phyloP scores from a whole-genome alignment of 176 grass and related monocot species.

The Elymus sibiricus region DNA sequence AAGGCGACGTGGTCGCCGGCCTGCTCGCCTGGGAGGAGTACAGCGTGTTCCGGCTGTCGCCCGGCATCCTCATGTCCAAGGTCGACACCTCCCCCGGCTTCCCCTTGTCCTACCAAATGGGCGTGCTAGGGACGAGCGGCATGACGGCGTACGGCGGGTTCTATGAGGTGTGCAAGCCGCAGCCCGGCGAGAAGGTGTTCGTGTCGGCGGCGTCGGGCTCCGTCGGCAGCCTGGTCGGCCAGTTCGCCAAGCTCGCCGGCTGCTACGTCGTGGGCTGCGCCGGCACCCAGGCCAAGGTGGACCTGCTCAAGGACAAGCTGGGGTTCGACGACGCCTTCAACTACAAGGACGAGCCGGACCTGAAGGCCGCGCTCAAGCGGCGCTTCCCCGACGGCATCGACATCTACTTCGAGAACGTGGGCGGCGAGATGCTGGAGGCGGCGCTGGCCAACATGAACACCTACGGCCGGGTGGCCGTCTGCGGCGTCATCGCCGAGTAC shows the following conservation, averaged over 20 bases:
- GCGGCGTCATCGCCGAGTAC: constrained; percentile 60
- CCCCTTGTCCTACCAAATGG: constrained; percentile 29
- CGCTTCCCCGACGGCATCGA: constrained; percentile 59
- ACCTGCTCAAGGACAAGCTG: constrained; percentile 45
- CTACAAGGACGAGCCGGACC: constrained; percentile 58
- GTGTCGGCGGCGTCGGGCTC: constrained; percentile 60
- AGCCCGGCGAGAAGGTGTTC: constrained; percentile 36
- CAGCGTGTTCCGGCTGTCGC: constrained; percentile 33
- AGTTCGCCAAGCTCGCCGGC: constrained; percentile 60
- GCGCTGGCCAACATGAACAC: constrained; percentile 60
- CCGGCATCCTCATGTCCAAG: constrained; percentile 8
- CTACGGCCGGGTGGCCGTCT: constrained; percentile 44
- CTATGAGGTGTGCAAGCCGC: constrained; percentile 5
- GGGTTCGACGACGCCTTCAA: constrained; percentile 69
- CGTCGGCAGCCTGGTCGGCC: constrained; percentile 57
- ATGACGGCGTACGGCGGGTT: constrained; percentile 32
- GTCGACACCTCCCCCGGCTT: not conserved
- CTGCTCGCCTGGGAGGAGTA: constrained; percentile 62
- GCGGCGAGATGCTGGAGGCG: constrained; percentile 47
- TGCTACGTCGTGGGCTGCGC: constrained; percentile 67
- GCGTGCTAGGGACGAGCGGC: constrained; percentile 31
- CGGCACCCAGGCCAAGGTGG: constrained; percentile 33
- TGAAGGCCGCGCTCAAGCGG: constrained; percentile 40
- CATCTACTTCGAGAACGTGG: constrained; percentile 55
- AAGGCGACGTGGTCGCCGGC: constrained; percentile 43